Percentiles rank a stretch among this genome's conserved stretches.
These are phyloP conservation scores for Tulasnella sp. DNA, from an alignment of 768 basidiomycete genomes.

Conservation along the genomic window DNA sequence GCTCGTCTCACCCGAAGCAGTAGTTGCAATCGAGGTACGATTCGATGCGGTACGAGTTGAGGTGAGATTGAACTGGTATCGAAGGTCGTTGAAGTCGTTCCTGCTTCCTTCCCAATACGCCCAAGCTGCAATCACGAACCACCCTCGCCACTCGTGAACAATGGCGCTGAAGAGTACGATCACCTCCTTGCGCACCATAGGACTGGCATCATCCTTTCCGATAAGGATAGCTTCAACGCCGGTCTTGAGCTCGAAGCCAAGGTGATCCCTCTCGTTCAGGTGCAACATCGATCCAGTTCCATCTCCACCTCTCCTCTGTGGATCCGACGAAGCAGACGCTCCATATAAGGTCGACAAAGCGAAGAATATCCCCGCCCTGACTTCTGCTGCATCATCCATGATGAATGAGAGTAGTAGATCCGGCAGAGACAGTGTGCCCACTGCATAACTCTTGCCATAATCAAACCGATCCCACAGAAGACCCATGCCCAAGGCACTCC, in stretches of 20 bases:
- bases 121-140: constrained; percentile 95
- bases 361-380: constrained; percentile 81
- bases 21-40: background rate
- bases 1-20: background rate
- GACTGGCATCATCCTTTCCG: constrained; percentile 88
- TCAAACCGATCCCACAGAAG: constrained; percentile 93
- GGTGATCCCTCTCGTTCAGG: constrained; percentile 56
- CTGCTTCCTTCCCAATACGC: constrained; percentile 87
- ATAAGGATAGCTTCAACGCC: constrained; percentile 81
- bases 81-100: background rate
- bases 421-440: constrained; percentile 58
- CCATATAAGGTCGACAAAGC: constrained; percentile 92
- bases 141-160: constrained; percentile 93
- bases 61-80: background rate
- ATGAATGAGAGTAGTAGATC: constrained; percentile 70
- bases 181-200: constrained; percentile 92
- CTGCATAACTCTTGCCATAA: constrained; percentile 75
- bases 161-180: constrained; percentile 83
- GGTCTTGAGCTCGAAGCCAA: constrained; percentile 75
- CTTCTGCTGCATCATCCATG: constrained; percentile 78
- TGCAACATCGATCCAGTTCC: constrained; percentile 73
- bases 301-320: constrained; percentile 59
- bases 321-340: constrained; percentile 65
- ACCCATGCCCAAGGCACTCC: constrained; percentile 86
- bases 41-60: background rate